These are phyloP conservation scores for Filosporella fistucella DNA, from an alignment of 495 filamentous ascomycete species.

Conservation along the genomic window DNA sequence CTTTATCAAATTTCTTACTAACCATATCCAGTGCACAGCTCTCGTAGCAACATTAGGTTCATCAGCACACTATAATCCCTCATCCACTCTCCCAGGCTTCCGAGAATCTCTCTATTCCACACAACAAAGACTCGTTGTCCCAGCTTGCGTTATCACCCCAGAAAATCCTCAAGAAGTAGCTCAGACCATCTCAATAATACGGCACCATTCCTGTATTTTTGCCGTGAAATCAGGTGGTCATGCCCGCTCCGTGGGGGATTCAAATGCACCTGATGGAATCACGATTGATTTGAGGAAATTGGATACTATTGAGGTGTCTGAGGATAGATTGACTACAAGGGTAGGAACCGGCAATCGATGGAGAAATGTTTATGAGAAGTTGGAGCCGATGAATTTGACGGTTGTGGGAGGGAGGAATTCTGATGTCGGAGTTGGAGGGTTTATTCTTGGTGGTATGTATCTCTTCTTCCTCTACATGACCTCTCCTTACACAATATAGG, in stretches of 20 bases:
- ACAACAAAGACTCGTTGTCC: neutral
- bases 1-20: neutral
- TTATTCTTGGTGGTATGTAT: conserved; percentile 24
- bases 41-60: neutral
- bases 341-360: conserved; percentile 46
- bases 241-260: conserved; percentile 28
- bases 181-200: neutral
- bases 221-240: conserved; percentile 32
- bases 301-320: conserved; percentile 30
- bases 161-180: neutral
- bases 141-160: neutral
- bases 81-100: conserved; percentile 1
- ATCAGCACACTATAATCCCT: neutral
- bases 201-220: conserved; percentile 14
- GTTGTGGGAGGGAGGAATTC: conserved; percentile 36
- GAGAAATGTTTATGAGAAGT: conserved; percentile 45
- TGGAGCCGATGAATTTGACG: conserved; percentile 39
- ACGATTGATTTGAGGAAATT: conserved; percentile 48
- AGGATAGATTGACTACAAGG: conserved; percentile 28
- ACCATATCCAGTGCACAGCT: neutral
- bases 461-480: neutral
- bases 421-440: conserved; percentile 21
- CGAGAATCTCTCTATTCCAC: neutral
- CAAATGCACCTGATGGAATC: conserved; percentile 45
- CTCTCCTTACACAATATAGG: conserved; percentile 14